Evolutionary conservation across 768 basidiomycete genomes (phyloP).

Genomic region (Tulasnella sp.): DNA sequence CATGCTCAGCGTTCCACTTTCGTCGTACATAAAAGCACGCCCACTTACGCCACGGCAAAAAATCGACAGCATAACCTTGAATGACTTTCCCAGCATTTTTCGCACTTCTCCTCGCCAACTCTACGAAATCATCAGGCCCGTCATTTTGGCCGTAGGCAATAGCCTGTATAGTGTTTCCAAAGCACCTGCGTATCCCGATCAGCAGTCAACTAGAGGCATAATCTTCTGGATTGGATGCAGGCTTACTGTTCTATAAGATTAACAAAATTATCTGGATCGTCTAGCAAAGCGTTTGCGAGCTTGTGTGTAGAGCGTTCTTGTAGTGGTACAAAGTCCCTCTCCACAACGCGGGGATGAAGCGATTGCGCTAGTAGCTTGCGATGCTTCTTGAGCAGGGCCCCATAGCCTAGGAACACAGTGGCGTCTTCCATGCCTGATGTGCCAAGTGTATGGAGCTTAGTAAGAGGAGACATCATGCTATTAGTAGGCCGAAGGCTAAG

Average conservation of each 20-base stretch:
- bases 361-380: neutral
- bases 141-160: conserved; percentile 4
- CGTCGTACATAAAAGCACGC: too few relatives aligned
- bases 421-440: conserved; percentile 1
- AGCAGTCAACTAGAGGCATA: too few relatives aligned
- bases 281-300: neutral
- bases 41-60: conserved; percentile 3
- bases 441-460: neutral
- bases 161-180: neutral
- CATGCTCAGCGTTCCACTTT: too few relatives aligned
- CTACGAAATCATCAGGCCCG: conserved; percentile 1
- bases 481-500: neutral
- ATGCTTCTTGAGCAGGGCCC: neutral
- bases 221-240: too few relatives aligned
- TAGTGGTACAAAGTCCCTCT: neutral
- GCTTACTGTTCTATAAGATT: neutral
- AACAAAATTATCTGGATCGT: neutral
- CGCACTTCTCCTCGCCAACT: neutral
- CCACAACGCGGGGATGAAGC: neutral
- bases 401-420: neutral
- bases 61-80: neutral
- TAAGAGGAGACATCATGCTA: neutral
- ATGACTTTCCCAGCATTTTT: neutral
- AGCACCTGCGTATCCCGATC: neutral
- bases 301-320: neutral